A percentile compares a stretch with the other conserved stretches of the same genome.
Evolutionary conservation across 306 rosid species (phyloP).

Genomic region (Mimosa bimucronata): DNA sequence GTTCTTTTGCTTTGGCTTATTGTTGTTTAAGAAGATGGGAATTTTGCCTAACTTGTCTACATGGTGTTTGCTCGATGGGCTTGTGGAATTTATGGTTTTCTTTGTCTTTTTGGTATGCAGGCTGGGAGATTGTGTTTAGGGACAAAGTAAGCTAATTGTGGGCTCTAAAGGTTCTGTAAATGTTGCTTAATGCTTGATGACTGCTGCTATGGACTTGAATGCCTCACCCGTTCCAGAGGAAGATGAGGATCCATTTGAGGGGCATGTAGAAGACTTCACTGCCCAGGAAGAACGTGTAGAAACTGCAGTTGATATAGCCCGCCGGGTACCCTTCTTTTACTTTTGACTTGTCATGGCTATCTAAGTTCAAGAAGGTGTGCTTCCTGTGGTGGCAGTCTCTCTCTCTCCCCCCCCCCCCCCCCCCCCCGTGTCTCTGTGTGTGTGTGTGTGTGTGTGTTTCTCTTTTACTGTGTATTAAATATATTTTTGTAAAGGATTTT

Average conservation of each 20-base stretch:
- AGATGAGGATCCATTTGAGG: slow-evolving; percentile 79
- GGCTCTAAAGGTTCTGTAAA: slow-evolving; percentile 36
- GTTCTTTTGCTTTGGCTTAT: background rate
- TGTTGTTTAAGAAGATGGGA: background rate
- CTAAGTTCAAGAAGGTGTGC: slow-evolving; percentile 17
- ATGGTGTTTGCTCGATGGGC: slow-evolving; percentile 9
- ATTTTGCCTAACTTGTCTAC: background rate
- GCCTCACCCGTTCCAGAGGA: slow-evolving; percentile 97
- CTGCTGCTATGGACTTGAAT: slow-evolving; percentile 96
- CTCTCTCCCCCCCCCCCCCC: too few relatives aligned
- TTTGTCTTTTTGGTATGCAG: slow-evolving; percentile 36
- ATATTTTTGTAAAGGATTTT: slow-evolving; percentile 18
- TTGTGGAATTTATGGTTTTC: background rate
- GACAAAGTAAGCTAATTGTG: slow-evolving; percentile 27
- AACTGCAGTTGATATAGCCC: slow-evolving; percentile 78
- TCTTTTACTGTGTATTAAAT: background rate
- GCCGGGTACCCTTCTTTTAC: slow-evolving; percentile 65
- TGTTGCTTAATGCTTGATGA: slow-evolving; percentile 76
- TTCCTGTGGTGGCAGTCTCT: slow-evolving; percentile 27
- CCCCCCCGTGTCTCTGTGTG: too few relatives aligned
- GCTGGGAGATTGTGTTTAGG: slow-evolving; percentile 14
- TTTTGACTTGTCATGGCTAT: slow-evolving; percentile 6
- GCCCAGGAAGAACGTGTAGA: slow-evolving; percentile 81
- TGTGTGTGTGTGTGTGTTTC: too few relatives aligned
- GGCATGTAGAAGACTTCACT: slow-evolving; percentile 55